Evolutionary conservation across 768 basidiomycete species (phyloP).

Genomic region (Leccinum disarticulatum): DNA sequence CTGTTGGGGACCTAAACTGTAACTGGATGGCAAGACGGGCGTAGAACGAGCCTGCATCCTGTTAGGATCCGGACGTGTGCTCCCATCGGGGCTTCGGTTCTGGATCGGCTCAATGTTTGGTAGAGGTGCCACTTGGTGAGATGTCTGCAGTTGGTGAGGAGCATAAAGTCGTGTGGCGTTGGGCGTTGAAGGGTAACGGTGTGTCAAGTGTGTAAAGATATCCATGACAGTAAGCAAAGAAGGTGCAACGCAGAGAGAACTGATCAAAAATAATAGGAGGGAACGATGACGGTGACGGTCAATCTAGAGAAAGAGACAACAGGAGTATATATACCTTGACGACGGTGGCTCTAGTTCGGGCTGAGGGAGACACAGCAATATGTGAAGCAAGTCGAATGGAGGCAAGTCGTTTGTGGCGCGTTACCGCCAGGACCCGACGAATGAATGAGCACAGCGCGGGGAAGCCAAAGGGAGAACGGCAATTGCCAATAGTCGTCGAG

Average conservation of each 20-base stretch:
- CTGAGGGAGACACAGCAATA: neutral
- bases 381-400: neutral
- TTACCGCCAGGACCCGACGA: conserved; percentile 6
- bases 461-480: conserved; percentile 8
- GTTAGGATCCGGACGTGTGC: neutral
- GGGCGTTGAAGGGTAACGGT: conserved; percentile 12
- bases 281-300: neutral
- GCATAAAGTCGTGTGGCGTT: neutral
- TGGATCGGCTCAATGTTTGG: conserved; percentile 1
- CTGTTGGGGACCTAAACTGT: neutral
- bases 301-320: neutral
- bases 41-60: neutral
- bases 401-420: conserved; percentile 6
- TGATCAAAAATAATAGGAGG: neutral
- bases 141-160: conserved; percentile 3
- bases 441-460: conserved; percentile 7
- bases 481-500: neutral
- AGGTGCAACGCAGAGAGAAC: neutral
- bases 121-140: neutral
- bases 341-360: conserved; percentile 1
- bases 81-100: neutral
- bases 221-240: conserved; percentile 16
- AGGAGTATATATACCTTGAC: conserved; percentile 19
- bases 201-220: conserved; percentile 14
- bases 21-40: neutral